phyloP scores from a whole-genome alignment of 768 basidiomycete species.

The Tylopilus sp. region DNA sequence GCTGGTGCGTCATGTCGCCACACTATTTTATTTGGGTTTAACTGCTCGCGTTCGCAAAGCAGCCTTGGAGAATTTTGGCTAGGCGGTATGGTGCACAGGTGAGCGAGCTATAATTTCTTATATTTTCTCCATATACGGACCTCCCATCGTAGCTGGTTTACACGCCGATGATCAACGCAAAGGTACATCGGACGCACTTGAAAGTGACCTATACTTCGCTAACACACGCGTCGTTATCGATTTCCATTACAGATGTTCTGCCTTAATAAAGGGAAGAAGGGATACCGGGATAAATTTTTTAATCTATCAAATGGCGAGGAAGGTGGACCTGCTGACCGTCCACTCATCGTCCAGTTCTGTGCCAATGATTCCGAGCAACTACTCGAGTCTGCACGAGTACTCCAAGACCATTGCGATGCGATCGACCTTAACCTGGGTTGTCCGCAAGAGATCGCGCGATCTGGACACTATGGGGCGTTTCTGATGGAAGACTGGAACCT shows the following conservation, averaged over 20 bases:
- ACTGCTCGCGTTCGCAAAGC: no score
- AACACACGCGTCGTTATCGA: neutral
- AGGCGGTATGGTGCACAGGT: conserved; percentile 82
- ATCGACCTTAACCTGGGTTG: conserved; percentile 94
- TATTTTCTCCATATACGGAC: neutral
- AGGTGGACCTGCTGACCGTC: conserved; percentile 71
- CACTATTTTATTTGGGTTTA: no score
- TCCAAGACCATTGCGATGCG: conserved; percentile 84
- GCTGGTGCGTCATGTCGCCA: conserved; percentile 67
- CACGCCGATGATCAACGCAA: conserved; percentile 98
- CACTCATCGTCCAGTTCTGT: conserved; percentile 91
- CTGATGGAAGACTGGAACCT: conserved; percentile 95
- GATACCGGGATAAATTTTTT: conserved; percentile 63
- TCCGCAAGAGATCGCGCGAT: conserved; percentile 91
- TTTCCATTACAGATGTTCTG: conserved; percentile 53
- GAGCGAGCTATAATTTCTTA: neutral
- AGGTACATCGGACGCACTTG: conserved; percentile 39
- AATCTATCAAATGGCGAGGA: conserved; percentile 75
- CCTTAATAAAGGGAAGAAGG: conserved; percentile 31
- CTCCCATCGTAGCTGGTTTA: conserved; percentile 65
- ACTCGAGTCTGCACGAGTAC: conserved; percentile 68
- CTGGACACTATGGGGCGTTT: conserved; percentile 86
- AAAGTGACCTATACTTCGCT: neutral
- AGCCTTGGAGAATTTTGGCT: conserved; percentile 90
- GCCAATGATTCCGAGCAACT: conserved; percentile 83